Base-by-base conservation (phyloP, 2,329 filamentous ascomycete genomes). In the Alternaria sp. region DNA sequence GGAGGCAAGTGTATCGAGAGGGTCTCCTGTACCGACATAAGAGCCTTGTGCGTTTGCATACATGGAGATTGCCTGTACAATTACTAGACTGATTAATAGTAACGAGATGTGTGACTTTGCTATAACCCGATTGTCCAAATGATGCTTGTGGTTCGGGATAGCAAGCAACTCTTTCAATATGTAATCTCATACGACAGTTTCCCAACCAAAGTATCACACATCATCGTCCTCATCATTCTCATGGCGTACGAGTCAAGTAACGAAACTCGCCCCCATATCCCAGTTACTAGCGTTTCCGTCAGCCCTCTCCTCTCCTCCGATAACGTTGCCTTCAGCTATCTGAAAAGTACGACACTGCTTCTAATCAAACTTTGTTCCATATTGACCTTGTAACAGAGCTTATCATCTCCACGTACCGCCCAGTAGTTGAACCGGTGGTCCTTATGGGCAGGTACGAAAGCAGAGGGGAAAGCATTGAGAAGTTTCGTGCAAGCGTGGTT, bases 401-500 rank as follows among this genome's bases (percentile, higher is more conserved):
- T 5, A 17, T 37, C 11, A 2, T 11, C 11, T 51, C 36, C n/a
- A 39, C 26, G 14, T 51, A 31, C 2, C 48, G 44, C 44, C 34
- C 48, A 6, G 1, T 7, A 2, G n/a, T 29, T n/a, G n/a, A 40
- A 8, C 24, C 36, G 4, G 13, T 36, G 5, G 24, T 40, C 24
- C 26, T 40, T 3, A 10, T 41, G 23, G 48, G 48, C 5, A 31
- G 26, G n/a, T 23, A 51, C 5, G 10, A 40, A n/a, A 51, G 26
- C 26, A 39, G 11, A n/a, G 26, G 26, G 10, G 31, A 39, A 14
- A 9, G 9, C n/a, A 2, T 39, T 1, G n/a, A 39, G 13, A 29
- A 39, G 36, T 51, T 40, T 17, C 48, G 48, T 8, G 34, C 36
- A 24, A 39, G 48, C 26, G 26, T 51, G n/a, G 26, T 40, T 29